These are phyloP conservation scores for Violaceomyces palustris DNA, from an alignment of 1,284 basidiomycete species.

Conservation along the genomic window DNA sequence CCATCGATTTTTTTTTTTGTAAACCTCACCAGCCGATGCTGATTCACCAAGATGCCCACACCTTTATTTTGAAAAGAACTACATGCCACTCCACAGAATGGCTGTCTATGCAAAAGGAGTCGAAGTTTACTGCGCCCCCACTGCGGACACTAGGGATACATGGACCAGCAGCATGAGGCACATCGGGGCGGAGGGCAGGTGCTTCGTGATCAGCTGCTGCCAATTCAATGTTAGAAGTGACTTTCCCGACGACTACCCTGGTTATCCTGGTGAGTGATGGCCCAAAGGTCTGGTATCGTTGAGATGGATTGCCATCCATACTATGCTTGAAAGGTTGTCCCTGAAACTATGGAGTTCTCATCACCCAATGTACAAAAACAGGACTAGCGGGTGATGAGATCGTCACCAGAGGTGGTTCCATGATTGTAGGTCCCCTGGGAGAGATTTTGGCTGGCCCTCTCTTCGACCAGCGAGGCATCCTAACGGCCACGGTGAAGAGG, in stretches of 20 bases:
- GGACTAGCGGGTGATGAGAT: conserved; percentile 57
- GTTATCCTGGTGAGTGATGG: conserved; percentile 7
- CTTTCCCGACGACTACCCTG: conserved; percentile 61
- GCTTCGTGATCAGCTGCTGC: conserved; percentile 67
- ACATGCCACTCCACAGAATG: conserved; percentile 63
- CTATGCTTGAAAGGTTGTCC: too few species aligned
- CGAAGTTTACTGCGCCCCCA: conserved; percentile 66
- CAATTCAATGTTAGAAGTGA: conserved; percentile 56
- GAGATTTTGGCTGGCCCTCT: conserved; percentile 66
- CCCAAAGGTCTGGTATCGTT: too few species aligned
- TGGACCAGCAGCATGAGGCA: conserved; percentile 68
- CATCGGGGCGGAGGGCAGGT: conserved; percentile 70
- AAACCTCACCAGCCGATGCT: too few species aligned
- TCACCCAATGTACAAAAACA: too few species aligned
- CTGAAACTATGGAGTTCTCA: too few species aligned
- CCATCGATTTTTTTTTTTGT: too few species aligned
- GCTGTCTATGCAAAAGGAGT: conserved; percentile 64
- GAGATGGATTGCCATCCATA: too few species aligned
- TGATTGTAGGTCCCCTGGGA: conserved; percentile 67
- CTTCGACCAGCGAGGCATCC: conserved; percentile 59
- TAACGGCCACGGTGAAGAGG: conserved; percentile 65
- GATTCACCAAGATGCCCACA: too few species aligned
- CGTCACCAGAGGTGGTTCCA: conserved; percentile 67
- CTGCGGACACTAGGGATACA: conserved; percentile 64
- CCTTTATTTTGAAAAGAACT: too few species aligned